Evolutionary conservation across 1,284 basidiomycete genomes (phyloP), one percentile per base, ranked within the genome.

Genomic region (Ceratobasidium sp.): DNA sequence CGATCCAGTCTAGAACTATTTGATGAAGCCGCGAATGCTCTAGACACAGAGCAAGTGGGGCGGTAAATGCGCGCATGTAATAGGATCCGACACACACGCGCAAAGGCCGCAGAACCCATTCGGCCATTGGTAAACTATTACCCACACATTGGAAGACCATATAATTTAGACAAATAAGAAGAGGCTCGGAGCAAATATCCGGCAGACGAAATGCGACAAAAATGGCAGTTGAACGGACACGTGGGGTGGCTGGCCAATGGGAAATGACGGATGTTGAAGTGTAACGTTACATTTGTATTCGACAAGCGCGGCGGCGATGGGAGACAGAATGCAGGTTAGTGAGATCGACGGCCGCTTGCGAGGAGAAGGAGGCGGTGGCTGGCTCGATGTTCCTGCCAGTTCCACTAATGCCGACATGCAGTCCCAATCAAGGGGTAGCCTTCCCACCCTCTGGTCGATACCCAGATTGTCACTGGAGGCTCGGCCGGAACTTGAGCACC

Each of bases 141-240:
- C 27, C 13, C 62, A 24, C 24, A 53, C 27, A 29, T 8, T 46
- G 14, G 24, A 11, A n/a, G n/a, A n/a, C 14, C 9, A 11, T 41
- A 29, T 72, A 43, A 72, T 72, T 13, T 37, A 72, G 69, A 51
- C 69, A 72, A 61, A 72, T 72, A 19, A 51, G 69, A 72, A 61
- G 56, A 41, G 31, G 41, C 16, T 56, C 54, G 54, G 24, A 49
- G 19, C 43, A 51, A 72, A 61, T 51, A 72, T 49, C 54, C 58
- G 69, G 51, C 54, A 16, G 31, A 8, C 48, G 49, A 54, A 53
- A 66, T 39, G 31, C 31, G 16, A 4, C 31, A 22, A 64, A 49
- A 64, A 48, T 48, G 62, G 62, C 27, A 34, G 16, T 24, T 37
- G n/a, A n/a, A 8, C 7, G 49, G 19, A 7, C 64, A 51, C 64